Conservation (phyloP, 345 rosid genomes). For the Citrus glauca region DNA sequence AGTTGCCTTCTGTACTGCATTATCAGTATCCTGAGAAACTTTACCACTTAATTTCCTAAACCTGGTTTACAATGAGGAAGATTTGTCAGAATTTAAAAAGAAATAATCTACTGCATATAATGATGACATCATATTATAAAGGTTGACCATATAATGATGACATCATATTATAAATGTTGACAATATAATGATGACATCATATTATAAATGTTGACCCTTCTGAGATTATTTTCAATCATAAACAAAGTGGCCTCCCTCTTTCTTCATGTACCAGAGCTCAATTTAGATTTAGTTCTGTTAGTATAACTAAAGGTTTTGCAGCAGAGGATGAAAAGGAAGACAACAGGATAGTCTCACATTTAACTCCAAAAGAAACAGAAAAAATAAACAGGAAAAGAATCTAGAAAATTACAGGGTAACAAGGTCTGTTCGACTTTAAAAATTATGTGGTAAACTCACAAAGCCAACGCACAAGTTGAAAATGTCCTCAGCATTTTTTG, state of each 20-base stretch:
- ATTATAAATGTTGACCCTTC: too few species aligned
- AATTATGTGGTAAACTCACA: neutral
- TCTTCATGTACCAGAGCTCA: neutral
- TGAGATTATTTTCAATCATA: neutral
- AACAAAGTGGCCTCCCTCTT: neutral
- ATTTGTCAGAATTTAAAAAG: slow-evolving; percentile 7
- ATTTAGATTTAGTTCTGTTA: neutral
- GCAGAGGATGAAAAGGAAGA: neutral
- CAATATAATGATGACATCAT: too few species aligned
- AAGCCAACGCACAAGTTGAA: neutral
- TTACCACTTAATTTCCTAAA: slow-evolving; percentile 51
- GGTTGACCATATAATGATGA: neutral
- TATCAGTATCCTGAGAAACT: slow-evolving; percentile 42
- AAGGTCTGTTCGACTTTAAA: neutral
- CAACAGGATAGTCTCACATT: neutral
- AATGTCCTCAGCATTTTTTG: neutral
- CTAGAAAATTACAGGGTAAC: neutral
- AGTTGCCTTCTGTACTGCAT: slow-evolving; percentile 32
- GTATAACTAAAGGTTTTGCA: neutral
- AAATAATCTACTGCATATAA: neutral
- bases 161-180: too few species aligned
- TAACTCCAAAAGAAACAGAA: neutral
- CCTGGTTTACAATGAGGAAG: slow-evolving; percentile 35
- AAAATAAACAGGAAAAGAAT: neutral
- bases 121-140: neutral